Conservation (phyloP, 2,329 filamentous ascomycete species). For the Aspergillus costaricaensis region DNA sequence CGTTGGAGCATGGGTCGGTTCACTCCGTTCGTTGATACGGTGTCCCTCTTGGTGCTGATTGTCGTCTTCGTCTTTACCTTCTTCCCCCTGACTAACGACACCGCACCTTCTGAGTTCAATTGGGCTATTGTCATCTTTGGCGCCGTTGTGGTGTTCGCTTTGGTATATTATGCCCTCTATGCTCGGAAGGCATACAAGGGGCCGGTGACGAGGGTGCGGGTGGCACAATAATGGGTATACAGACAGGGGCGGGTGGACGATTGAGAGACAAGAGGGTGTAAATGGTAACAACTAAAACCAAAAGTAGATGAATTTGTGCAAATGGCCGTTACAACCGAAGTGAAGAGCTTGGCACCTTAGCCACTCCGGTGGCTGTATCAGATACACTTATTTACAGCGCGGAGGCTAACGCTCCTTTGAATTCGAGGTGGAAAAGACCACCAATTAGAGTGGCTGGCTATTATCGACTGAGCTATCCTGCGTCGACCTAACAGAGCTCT, state of each 20-base stretch:
- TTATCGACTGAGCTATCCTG: no score
- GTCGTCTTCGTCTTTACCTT: slow-evolving; percentile 30
- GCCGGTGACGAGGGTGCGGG: slow-evolving; percentile 29
- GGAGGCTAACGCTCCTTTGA: no score
- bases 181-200: slow-evolving; percentile 33
- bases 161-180: slow-evolving; percentile 28
- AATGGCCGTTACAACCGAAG: no score
- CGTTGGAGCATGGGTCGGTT: slow-evolving; percentile 39
- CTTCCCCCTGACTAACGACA: slow-evolving; percentile 26
- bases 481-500: background rate
- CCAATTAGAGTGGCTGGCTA: no score
- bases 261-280: background rate
- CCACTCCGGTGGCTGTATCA: no score
- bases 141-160: slow-evolving; percentile 27
- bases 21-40: slow-evolving; percentile 44
- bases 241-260: background rate
- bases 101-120: slow-evolving; percentile 29
- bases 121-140: slow-evolving; percentile 32
- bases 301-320: no score
- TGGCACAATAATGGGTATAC: background rate
- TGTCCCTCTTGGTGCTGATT: slow-evolving; percentile 27
- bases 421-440: no score
- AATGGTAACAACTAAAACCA: background rate
- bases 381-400: no score
- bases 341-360: no score